Conservation (phyloP, 2,329 filamentous ascomycete genomes). For the Fulvia fulva region DNA sequence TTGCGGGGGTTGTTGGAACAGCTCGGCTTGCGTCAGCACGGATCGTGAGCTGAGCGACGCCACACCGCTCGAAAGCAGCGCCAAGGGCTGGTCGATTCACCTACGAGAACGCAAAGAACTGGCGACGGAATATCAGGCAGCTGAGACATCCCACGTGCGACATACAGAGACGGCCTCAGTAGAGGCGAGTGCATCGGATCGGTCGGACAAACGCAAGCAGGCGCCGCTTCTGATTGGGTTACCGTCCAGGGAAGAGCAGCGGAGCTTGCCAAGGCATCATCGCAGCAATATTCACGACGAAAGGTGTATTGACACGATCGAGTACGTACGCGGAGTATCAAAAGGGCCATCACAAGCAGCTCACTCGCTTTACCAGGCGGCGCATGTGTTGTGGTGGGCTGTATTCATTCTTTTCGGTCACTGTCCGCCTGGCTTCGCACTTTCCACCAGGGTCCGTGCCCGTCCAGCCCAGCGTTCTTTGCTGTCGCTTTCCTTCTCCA, state of each 20-base stretch:
- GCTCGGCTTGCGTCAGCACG: constrained; percentile 16
- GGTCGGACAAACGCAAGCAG: constrained; percentile 5
- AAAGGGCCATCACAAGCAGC: constrained; percentile 22
- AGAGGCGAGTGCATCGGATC: not conserved
- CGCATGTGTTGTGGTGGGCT: constrained; percentile 2
- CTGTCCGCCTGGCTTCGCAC: constrained; percentile 2
- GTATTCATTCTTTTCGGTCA: constrained; percentile 8
- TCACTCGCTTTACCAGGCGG: constrained; percentile 17
- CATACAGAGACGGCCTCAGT: not conserved
- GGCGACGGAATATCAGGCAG: not conserved
- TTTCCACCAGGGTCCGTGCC: constrained; percentile 1
- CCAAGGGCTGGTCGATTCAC: constrained; percentile 6
- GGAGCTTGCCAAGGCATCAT: constrained; percentile 12
- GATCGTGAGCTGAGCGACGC: constrained; percentile 14
- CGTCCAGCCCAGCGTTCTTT: not conserved
- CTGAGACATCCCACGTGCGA: not conserved
- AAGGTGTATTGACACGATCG: constrained; percentile 6
- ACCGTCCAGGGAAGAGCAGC: constrained; percentile 5
- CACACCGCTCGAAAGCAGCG: constrained; percentile 9
- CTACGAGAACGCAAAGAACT: constrained; percentile 4
- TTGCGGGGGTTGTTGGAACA: not conserved
- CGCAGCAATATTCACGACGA: constrained; percentile 9
- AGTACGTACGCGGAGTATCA: constrained; percentile 28
- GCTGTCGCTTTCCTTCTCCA: constrained; percentile 6
- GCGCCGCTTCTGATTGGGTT: constrained; percentile 9